phyloP scores from a whole-genome alignment of 495 filamentous ascomycete genomes.

The Rusavskia elegans region DNA sequence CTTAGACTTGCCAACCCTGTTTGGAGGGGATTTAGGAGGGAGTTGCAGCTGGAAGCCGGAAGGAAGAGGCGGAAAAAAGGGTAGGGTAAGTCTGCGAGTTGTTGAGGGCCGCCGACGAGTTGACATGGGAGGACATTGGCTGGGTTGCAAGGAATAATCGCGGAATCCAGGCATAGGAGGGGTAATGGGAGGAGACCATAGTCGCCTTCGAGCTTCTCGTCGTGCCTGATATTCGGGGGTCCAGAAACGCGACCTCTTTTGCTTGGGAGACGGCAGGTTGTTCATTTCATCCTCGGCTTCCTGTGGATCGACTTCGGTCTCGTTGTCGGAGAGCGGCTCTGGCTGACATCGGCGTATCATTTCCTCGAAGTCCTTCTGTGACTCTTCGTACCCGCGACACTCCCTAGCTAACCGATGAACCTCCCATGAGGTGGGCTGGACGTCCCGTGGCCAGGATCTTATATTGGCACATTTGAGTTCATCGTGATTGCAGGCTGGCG shows the following conservation, averaged over 20 bases:
- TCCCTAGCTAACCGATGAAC: background rate
- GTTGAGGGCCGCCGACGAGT: background rate
- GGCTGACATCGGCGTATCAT: background rate
- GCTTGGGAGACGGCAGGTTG: background rate
- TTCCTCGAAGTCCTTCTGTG: background rate
- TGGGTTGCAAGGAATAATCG: background rate
- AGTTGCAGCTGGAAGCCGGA: background rate
- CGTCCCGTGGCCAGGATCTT: background rate
- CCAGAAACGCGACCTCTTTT: background rate
- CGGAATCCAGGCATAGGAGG: background rate
- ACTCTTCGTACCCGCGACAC: background rate
- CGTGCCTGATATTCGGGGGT: background rate
- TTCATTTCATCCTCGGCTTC: background rate
- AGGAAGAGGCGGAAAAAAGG: background rate
- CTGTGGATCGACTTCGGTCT: background rate
- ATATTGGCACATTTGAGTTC: background rate
- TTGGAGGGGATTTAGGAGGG: background rate
- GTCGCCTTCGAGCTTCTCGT: background rate
- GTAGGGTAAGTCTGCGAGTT: background rate
- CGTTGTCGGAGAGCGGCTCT: background rate
- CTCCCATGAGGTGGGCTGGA: background rate
- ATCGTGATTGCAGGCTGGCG: background rate
- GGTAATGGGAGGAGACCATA: background rate
- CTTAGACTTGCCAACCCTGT: background rate
- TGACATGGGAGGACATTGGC: background rate